Evolutionary conservation across 768 basidiomycete genomes (phyloP), one percentile per base, ranked within the genome.

Genomic region (Auriscalpium vulgare): DNA sequence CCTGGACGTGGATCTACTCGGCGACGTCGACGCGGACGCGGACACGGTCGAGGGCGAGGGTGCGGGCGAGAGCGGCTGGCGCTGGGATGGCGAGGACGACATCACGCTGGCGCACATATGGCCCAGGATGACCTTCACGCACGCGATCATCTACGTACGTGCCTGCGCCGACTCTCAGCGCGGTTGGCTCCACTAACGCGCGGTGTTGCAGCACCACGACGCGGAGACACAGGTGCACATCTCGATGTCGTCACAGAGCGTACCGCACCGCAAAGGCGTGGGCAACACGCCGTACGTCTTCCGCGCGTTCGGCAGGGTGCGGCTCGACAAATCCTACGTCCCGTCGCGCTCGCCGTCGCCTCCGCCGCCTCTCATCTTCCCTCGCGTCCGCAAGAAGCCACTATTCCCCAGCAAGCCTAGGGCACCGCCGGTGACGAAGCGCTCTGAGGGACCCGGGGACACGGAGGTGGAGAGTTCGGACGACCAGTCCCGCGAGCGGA

Each of bases 1-100:
- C 51, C 57, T 65, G 2, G 66, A 70, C 40, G 56, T 63, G n/a
- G 43, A 57, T 53, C 47, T 47, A 37, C 58, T 40, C 46, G 59
- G 44, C 23, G 57, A 48, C 29, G 54, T 55, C 35, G 51, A 49
- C 50, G 57, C 56, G 21, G 47, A 59, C 36, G 53, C 35, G 2
- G 55, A 55, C 16, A 50, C 56, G 36, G 8, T 47, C 37, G 57
- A 56, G 19, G 54, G 50, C 8, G 57, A 59, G 51, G 47, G 54
- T 16, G 57, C 58, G 35, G 61, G 55, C n/a, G 72, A 75, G 0
- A 75, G 75, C 6, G 75, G 72, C 9, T 87, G 85, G 80, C 75
- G 72, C 44, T 88, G 86, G 87, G 78, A 82, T 51, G 78, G 81
- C 2, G 87, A 88, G 63, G 83, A 86, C 62, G 86, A 87, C 58